These are phyloP conservation scores for Podaxis sp. DNA, from an alignment of 768 basidiomycete genomes.

Conservation along the genomic window DNA sequence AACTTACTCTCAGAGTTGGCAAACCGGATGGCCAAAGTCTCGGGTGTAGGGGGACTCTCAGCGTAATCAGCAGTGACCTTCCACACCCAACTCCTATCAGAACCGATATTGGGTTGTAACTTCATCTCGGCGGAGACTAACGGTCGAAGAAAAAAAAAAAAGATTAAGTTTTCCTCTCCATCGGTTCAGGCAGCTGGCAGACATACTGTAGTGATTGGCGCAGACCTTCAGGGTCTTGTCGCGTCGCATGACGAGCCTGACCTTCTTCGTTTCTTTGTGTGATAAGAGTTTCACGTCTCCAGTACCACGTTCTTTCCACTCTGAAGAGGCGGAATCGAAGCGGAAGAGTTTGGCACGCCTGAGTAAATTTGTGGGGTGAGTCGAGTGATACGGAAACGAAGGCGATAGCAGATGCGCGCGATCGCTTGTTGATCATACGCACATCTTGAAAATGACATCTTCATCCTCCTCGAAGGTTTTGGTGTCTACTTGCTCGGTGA, in stretches of 20 bases:
- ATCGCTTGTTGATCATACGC: slow-evolving; percentile 27
- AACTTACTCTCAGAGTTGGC: slow-evolving; percentile 91
- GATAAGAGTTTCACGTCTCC: slow-evolving; percentile 91
- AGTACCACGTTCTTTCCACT: slow-evolving; percentile 99
- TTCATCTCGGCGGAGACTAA: slow-evolving; percentile 86
- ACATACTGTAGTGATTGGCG: slow-evolving; percentile 91
- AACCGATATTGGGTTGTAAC: slow-evolving; percentile 96
- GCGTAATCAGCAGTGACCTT: slow-evolving; percentile 95
- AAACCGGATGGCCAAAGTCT: slow-evolving; percentile 97
- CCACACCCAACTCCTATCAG: slow-evolving; percentile 99
- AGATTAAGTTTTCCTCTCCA: background rate
- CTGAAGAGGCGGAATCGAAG: slow-evolving; percentile 69
- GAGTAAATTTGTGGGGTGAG: slow-evolving; percentile 15
- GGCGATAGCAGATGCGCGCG: slow-evolving; percentile 30
- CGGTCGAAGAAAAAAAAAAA: background rate
- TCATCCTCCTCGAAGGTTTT: slow-evolving; percentile 97
- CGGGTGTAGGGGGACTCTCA: slow-evolving; percentile 83
- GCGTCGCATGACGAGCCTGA: slow-evolving; percentile 97
- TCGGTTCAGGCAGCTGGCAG: slow-evolving; percentile 14
- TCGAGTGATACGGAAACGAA: slow-evolving; percentile 16
- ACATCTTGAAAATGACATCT: slow-evolving; percentile 94
- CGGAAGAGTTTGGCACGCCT: slow-evolving; percentile 99
- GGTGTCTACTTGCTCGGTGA: slow-evolving; percentile 92
- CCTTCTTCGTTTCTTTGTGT: slow-evolving; percentile 87
- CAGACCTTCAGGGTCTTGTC: slow-evolving; percentile 99